These are phyloP conservation scores for Starmerella bombicola DNA, from an alignment of 805 yeast genomes.

Conservation along the genomic window DNA sequence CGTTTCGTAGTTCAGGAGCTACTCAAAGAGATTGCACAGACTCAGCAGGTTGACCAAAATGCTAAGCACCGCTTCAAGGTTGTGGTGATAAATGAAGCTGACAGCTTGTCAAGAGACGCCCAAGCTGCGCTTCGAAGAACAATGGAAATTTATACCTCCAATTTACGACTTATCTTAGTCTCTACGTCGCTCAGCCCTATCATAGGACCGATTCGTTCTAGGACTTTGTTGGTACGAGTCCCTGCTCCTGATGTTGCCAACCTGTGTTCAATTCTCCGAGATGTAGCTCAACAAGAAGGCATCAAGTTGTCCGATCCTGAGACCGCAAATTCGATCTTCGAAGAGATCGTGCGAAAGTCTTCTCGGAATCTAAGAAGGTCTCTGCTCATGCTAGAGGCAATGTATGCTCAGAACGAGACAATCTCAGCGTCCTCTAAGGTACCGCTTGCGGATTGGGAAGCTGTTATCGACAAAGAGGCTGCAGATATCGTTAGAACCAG, in stretches of 20 bases:
- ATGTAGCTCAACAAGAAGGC: constrained; percentile 47
- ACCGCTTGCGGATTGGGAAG: constrained; percentile 79
- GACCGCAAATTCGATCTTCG: constrained; percentile 31
- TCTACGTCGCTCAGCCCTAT: constrained; percentile 86
- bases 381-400: constrained; percentile 67
- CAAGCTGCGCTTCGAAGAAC: constrained; percentile 87
- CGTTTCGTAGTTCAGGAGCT: constrained; percentile 89
- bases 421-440: constrained; percentile 35
- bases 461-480: constrained; percentile 59
- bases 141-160: constrained; percentile 51
- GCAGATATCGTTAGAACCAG: constrained; percentile 46
- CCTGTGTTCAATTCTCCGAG: constrained; percentile 41
- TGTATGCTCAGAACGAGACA: constrained; percentile 32
- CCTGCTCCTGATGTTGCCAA: constrained; percentile 65
- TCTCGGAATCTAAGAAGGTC: constrained; percentile 69
- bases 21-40: constrained; percentile 86
- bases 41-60: constrained; percentile 81
- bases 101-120: constrained; percentile 87
- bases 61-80: constrained; percentile 48
- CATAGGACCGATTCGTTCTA: constrained; percentile 85
- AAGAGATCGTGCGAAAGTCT: constrained; percentile 41
- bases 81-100: constrained; percentile 88
- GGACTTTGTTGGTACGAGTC: constrained; percentile 77
- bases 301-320: constrained; percentile 33
- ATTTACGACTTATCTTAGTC: constrained; percentile 69